Evolutionary conservation across 495 filamentous ascomycete species (phyloP).

Genomic region (Neurospora pannonica): DNA sequence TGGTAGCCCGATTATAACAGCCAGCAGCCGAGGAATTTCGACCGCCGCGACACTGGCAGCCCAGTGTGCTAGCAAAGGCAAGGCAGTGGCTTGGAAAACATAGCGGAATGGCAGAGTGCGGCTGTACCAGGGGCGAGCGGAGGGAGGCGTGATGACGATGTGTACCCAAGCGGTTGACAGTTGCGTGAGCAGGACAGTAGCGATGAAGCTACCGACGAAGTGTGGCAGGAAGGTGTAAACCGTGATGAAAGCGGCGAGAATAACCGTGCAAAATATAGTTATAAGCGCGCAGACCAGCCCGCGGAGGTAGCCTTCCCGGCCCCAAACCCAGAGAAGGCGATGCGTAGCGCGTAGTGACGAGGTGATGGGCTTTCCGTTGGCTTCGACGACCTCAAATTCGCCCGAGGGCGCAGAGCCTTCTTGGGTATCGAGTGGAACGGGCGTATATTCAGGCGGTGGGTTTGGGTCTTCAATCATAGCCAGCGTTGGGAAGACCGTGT

Average conservation of each 20-base stretch:
- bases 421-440: constrained; percentile 20
- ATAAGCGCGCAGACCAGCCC: constrained; percentile 25
- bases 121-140: constrained; percentile 27
- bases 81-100: constrained; percentile 33
- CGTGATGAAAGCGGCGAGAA: constrained; percentile 12
- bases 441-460: constrained; percentile 34
- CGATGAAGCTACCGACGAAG: constrained; percentile 23
- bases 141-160: constrained; percentile 34
- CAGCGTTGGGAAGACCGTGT: constrained; percentile 31
- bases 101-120: constrained; percentile 36
- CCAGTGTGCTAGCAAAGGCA: constrained; percentile 28
- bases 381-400: not conserved
- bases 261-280: constrained; percentile 4
- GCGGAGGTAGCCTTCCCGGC: constrained; percentile 32
- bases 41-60: constrained; percentile 17
- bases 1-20: no score
- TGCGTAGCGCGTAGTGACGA: constrained; percentile 33
- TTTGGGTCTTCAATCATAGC: constrained; percentile 42
- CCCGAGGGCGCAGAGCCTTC: constrained; percentile 16
- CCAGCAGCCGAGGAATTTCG: constrained; percentile 19
- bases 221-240: constrained; percentile 14
- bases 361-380: constrained; percentile 23
- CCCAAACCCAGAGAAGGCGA: constrained; percentile 26
- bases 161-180: constrained; percentile 35
- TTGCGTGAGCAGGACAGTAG: constrained; percentile 26